Base-by-base conservation (phyloP, 495 filamentous ascomycete species). In the Xylaria venustula region DNA sequence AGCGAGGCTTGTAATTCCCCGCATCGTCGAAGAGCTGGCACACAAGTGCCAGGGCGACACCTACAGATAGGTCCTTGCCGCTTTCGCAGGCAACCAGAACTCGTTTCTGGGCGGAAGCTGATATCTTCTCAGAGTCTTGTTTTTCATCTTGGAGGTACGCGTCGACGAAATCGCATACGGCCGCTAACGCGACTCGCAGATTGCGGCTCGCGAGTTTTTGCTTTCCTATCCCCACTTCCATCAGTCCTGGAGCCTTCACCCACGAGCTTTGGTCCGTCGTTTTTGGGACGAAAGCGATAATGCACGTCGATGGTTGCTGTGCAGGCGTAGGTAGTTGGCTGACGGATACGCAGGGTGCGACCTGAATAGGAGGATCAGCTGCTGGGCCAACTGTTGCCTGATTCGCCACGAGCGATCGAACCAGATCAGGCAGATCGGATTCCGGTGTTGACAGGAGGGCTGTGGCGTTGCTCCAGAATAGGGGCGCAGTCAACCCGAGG, bases 381-480 rank as follows among this genome's bases (percentile, higher is more conserved):
- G 60, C 61, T 7, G 57, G 58, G n/a, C 64, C 58, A 0, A 61
- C 23, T 7, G n/a, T n/a, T n/a, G 23, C 46, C n/a, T 49, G 65
- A 7, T 60, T 60, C 2, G 71, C 68, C 3, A 89, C 72, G 52
- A 94, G 66, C 19, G 66, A 59, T 30, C 75, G 72, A 49, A 95
- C 92, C 7, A 92, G 47, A 20, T 69, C 79, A 2, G 86, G 85
- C 11, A 95, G 65, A 7, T 90, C 85, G 3, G 82, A 75, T 64
- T 96, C 91, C 0, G 81, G 53, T 0, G 87, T 82, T 0, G 62
- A 60, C 8, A 92, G 65, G 6, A 97, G 71, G 25, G 66, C 28
- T 2, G 79, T 75, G 26, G 73, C 74, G 58, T 93, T 79, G 32
- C 71, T 71, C 93, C 93, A 98, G 72, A 96, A 98, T 3, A 92